These are phyloP conservation scores for Musa troglodytarum DNA, from an alignment of 176 grass and related monocot genomes.

Conservation along the genomic window DNA sequence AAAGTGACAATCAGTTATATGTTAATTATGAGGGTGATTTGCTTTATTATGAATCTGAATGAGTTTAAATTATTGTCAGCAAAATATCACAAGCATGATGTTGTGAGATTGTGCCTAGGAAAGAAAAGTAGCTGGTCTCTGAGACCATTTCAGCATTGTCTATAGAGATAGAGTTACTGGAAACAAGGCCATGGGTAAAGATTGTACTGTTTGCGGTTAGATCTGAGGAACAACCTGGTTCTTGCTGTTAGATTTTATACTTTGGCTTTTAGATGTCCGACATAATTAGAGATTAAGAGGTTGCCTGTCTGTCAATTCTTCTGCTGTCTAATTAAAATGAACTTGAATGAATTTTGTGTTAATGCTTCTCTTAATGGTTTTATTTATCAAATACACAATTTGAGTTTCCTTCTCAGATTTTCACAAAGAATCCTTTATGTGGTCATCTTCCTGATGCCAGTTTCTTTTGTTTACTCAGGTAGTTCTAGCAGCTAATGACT, in stretches of 20 bases:
- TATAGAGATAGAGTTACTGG: background rate
- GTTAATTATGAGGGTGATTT: background rate
- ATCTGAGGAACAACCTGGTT: background rate
- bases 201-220: background rate
- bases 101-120: background rate
- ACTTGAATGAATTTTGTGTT: background rate
- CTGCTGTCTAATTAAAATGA: background rate
- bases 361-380: background rate
- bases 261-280: background rate
- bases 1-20: background rate
- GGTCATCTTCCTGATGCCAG: conserved; percentile 4
- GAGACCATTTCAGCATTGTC: background rate
- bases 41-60: background rate
- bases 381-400: background rate
- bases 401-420: background rate
- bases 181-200: background rate
- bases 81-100: background rate
- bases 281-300: background rate
- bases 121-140: background rate
- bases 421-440: background rate
- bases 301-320: background rate
- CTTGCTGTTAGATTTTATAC: background rate
- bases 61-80: background rate
- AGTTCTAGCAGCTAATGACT: conserved; percentile 92
- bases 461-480: conserved; percentile 44